Evolutionary conservation across 768 basidiomycete species (phyloP).

Genomic region (Fistulinella prunicolor): DNA sequence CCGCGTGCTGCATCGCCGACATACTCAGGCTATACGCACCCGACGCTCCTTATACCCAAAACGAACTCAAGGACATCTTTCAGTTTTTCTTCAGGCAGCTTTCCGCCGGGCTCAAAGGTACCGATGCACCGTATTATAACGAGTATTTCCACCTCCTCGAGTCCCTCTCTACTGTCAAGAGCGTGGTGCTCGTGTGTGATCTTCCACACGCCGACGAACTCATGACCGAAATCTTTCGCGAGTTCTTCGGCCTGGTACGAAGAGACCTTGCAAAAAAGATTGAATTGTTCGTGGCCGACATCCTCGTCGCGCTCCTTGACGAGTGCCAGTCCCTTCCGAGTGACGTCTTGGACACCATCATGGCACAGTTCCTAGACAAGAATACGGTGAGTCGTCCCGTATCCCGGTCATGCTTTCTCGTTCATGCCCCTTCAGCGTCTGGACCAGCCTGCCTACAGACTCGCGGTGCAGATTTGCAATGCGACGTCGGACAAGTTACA

Average conservation of each 20-base stretch:
- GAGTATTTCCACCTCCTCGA: constrained; percentile 96
- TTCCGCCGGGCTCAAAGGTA: constrained; percentile 63
- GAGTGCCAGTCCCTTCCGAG: constrained; percentile 75
- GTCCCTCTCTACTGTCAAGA: constrained; percentile 90
- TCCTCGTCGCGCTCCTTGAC: constrained; percentile 85
- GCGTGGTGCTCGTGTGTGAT: constrained; percentile 90
- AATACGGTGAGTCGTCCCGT: constrained; percentile 51
- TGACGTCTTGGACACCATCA: constrained; percentile 75
- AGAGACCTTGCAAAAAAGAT: constrained; percentile 77
- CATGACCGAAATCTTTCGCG: constrained; percentile 77
- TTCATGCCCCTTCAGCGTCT: constrained; percentile 42
- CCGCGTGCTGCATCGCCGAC: constrained; percentile 93
- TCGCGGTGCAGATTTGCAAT: constrained; percentile 86
- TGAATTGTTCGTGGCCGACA: constrained; percentile 83
- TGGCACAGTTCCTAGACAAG: constrained; percentile 84
- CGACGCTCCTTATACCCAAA: constrained; percentile 90
- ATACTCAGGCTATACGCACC: constrained; percentile 92
- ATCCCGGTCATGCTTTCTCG: not conserved
- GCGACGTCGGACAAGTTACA: constrained; percentile 82
- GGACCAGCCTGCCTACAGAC: constrained; percentile 74
- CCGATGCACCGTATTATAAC: constrained; percentile 81
- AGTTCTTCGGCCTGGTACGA: constrained; percentile 77
- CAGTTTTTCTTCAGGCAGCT: constrained; percentile 94
- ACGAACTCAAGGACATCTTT: constrained; percentile 92
- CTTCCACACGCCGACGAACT: constrained; percentile 84